Conservation (phyloP, 2,329 filamentous ascomycete genomes). For the Fusarium oligoseptatum region DNA sequence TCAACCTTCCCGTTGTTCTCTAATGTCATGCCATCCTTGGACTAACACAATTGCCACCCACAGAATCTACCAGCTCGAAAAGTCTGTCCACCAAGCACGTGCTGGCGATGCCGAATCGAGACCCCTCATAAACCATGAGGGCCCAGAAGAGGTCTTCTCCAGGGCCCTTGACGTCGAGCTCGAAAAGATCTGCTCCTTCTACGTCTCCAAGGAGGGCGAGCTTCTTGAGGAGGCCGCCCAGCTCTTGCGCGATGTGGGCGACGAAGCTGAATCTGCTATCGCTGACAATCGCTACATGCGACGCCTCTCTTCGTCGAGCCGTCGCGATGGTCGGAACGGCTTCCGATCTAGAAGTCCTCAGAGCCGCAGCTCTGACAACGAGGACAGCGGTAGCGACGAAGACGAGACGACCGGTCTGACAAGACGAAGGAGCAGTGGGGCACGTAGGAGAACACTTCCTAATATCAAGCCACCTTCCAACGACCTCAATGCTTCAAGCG, state of each 20-base stretch:
- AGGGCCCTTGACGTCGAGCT: slow-evolving; percentile 88
- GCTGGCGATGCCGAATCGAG: slow-evolving; percentile 83
- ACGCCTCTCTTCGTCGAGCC: slow-evolving; percentile 47
- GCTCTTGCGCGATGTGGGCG: slow-evolving; percentile 79
- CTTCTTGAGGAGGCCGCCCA: slow-evolving; percentile 84
- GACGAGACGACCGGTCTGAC: slow-evolving; percentile 70
- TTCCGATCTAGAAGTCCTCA: slow-evolving; percentile 52
- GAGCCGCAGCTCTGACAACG: slow-evolving; percentile 66
- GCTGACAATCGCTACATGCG: slow-evolving; percentile 55
- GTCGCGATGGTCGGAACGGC: slow-evolving; percentile 25
- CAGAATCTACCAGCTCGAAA: slow-evolving; percentile 96
- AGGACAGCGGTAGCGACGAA: slow-evolving; percentile 75
- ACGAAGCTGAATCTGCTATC: slow-evolving; percentile 71
- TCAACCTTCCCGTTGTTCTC: slow-evolving; percentile 35
- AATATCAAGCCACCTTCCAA: slow-evolving; percentile 55
- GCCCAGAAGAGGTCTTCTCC: slow-evolving; percentile 86
- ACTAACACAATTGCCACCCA: slow-evolving; percentile 51
- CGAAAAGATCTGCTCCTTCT: slow-evolving; percentile 95
- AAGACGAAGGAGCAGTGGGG: slow-evolving; percentile 57
- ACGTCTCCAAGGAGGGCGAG: slow-evolving; percentile 88
- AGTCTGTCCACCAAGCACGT: slow-evolving; percentile 76
- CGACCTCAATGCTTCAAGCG: slow-evolving; percentile 73
- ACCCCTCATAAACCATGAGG: slow-evolving; percentile 79
- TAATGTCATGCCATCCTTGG: neutral
- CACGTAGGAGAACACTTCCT: slow-evolving; percentile 55